A percentile compares a stretch with the other conserved stretches of the same genome.
Conservation (phyloP, 768 basidiomycete genomes). For the Hemileccinum rubropunctum region DNA sequence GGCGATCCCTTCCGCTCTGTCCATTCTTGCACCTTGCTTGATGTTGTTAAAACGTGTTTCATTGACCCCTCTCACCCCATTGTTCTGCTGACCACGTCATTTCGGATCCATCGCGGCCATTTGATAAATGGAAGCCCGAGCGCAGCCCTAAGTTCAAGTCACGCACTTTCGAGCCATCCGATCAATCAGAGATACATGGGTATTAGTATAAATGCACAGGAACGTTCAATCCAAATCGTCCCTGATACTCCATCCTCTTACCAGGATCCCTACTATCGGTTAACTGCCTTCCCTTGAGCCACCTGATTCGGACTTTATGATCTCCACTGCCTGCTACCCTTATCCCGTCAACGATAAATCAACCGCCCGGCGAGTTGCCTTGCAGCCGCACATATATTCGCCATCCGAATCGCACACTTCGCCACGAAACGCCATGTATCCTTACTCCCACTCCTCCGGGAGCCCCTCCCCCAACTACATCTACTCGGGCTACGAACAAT, state of each 20-base stretch:
- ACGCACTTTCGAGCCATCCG: conserved; percentile 30
- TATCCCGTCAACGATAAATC: conserved; percentile 25
- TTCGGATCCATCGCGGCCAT: conserved; percentile 28
- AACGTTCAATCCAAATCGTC: conserved; percentile 18
- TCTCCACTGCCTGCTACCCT: conserved; percentile 30
- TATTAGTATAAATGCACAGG: conserved; percentile 35
- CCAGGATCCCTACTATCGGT: conserved; percentile 16
- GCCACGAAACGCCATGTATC: conserved; percentile 27
- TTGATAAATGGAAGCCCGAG: conserved; percentile 34
- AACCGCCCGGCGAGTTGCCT: conserved; percentile 15
- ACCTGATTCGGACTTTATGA: conserved; percentile 29
- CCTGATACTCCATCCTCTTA: conserved; percentile 29
- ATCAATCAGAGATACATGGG: conserved; percentile 27
- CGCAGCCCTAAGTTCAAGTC: conserved; percentile 29
- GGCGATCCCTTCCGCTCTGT: conserved; percentile 20
- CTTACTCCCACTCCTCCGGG: conserved; percentile 17
- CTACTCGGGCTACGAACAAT: conserved; percentile 23
- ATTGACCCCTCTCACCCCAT: conserved; percentile 26
- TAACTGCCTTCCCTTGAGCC: conserved; percentile 15
- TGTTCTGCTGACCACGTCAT: conserved; percentile 18
- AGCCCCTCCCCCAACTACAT: conserved; percentile 22
- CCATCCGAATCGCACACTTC: conserved; percentile 22
- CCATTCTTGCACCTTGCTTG: conserved; percentile 24
- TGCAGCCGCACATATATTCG: conserved; percentile 33
- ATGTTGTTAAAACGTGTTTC: conserved; percentile 33